phyloP scores from a whole-genome alignment of 31 red algal species.

The Porphyra umbilicalis region DNA sequence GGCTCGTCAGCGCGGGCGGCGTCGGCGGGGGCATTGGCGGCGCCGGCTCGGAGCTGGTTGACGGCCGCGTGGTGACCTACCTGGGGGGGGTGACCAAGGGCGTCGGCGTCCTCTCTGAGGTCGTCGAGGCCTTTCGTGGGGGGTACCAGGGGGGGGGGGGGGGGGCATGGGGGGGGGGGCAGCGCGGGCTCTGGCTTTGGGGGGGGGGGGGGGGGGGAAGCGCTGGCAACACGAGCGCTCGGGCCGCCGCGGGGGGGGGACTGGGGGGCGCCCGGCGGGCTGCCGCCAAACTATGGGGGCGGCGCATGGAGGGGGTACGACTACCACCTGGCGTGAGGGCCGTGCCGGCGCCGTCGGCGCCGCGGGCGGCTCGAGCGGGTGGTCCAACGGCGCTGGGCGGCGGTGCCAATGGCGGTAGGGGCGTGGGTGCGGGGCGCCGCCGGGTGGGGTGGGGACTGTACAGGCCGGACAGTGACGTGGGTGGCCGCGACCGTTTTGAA shows the following conservation, averaged over 20 bases:
- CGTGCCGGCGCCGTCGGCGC: too few species aligned
- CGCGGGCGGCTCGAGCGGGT: too few species aligned
- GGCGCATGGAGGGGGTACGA: too few species aligned
- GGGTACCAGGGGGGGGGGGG: not conserved
- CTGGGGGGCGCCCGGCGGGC: not conserved
- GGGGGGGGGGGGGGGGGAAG: not conserved
- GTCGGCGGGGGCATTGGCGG: conserved; percentile 33
- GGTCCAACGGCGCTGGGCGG: too few species aligned
- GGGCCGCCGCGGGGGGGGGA: not conserved
- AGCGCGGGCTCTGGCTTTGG: too few species aligned
- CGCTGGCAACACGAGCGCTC: not conserved
- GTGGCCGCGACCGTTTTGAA: too few species aligned
- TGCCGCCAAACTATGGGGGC: not conserved
- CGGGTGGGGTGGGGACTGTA: too few species aligned
- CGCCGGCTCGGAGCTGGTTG: conserved; percentile 43
- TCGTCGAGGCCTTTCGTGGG: conserved; percentile 46
- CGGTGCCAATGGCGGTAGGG: too few species aligned
- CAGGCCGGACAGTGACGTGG: too few species aligned
- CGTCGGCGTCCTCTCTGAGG: conserved; percentile 49
- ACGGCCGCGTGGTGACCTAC: conserved; percentile 45
- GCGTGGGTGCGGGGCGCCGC: too few species aligned
- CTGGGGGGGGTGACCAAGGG: conserved; percentile 57
- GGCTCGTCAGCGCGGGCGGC: conserved; percentile 38
- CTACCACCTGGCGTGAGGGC: too few species aligned
- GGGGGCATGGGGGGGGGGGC: not conserved